phyloP scores from a whole-genome alignment of 805 yeast genomes.

The Scheffersomyces ergatensis region DNA sequence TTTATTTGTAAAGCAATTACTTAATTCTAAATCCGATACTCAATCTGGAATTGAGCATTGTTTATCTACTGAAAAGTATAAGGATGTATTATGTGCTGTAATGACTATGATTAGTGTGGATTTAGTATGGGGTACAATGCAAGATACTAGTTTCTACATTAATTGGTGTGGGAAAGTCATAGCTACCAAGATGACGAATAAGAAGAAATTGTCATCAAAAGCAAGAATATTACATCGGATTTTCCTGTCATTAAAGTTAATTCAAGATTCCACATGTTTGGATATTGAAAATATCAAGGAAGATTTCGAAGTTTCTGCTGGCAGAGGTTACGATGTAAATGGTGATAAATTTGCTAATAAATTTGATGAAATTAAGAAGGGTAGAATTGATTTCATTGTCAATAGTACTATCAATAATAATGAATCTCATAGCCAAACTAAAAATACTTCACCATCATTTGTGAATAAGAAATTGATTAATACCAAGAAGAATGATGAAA shows the following conservation, averaged over 20 bases:
- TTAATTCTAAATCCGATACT: slow-evolving; percentile 30
- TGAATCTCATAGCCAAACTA: slow-evolving; percentile 1
- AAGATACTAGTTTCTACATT: slow-evolving; percentile 74
- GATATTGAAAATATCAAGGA: slow-evolving; percentile 32
- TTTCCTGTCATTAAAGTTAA: slow-evolving; percentile 67
- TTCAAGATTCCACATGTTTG: slow-evolving; percentile 73
- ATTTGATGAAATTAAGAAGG: slow-evolving; percentile 9
- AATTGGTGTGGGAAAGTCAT: slow-evolving; percentile 76
- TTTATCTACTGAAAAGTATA: slow-evolving; percentile 61
- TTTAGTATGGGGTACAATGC: slow-evolving; percentile 88
- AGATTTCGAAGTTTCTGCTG: slow-evolving; percentile 25
- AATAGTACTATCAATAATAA: slow-evolving; percentile 8
- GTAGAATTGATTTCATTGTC: slow-evolving; percentile 24
- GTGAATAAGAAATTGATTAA: slow-evolving; percentile 41
- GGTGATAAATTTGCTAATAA: slow-evolving; percentile 27
- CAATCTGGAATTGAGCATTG: slow-evolving; percentile 43
- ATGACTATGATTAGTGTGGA: slow-evolving; percentile 86
- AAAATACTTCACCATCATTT: slow-evolving; percentile 34
- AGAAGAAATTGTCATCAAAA: slow-evolving; percentile 67
- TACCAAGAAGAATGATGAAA: slow-evolving; percentile 51
- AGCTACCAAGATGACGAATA: slow-evolving; percentile 60
- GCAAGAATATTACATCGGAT: slow-evolving; percentile 77
- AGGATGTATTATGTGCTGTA: slow-evolving; percentile 79
- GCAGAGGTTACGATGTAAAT: slow-evolving; percentile 31
- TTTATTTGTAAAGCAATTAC: slow-evolving; percentile 58